A percentile compares a stretch with the other conserved stretches of the same genome.
Evolutionary conservation across 192 early-diverging fungal genomes (phyloP).

Genomic region (Coemansia sp.): DNA sequence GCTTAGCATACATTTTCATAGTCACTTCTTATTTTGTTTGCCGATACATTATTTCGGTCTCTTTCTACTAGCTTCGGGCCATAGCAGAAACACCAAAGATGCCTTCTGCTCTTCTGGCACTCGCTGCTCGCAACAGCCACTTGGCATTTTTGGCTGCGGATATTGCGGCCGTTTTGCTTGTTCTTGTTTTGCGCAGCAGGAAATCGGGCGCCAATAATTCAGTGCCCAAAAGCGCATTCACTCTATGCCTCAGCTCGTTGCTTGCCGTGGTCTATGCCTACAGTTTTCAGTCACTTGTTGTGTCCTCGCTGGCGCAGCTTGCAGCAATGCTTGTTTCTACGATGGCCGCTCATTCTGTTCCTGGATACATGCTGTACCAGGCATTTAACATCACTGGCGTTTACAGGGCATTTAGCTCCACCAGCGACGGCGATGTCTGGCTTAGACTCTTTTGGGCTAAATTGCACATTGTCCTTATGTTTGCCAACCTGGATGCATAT

Average conservation of each 20-base stretch:
- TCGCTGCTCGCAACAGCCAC: no score
- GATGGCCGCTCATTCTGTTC: neutral
- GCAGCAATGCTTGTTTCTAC: neutral
- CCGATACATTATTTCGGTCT: no score
- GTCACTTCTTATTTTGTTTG: no score
- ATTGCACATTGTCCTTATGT: neutral
- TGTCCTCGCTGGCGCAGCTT: neutral
- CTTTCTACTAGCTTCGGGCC: no score
- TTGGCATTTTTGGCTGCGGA: neutral
- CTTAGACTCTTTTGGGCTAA: neutral
- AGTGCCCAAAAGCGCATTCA: neutral
- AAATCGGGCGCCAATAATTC: neutral
- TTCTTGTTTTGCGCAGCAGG: neutral
- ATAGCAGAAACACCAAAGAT: no score
- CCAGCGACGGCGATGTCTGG: neutral
- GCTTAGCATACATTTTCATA: no score
- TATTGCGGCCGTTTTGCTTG: neutral
- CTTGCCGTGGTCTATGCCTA: neutral
- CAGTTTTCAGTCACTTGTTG: neutral
- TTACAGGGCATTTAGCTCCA: constrained; percentile 1
- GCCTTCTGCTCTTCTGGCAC: no score
- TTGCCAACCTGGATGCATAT: neutral
- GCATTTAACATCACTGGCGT: constrained; percentile 3
- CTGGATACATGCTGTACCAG: neutral
- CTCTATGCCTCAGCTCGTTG: neutral